A percentile compares a stretch with the other conserved stretches of the same genome.
Conservation (phyloP, 192 early-diverging fungal species). For the Podila epigama region DNA sequence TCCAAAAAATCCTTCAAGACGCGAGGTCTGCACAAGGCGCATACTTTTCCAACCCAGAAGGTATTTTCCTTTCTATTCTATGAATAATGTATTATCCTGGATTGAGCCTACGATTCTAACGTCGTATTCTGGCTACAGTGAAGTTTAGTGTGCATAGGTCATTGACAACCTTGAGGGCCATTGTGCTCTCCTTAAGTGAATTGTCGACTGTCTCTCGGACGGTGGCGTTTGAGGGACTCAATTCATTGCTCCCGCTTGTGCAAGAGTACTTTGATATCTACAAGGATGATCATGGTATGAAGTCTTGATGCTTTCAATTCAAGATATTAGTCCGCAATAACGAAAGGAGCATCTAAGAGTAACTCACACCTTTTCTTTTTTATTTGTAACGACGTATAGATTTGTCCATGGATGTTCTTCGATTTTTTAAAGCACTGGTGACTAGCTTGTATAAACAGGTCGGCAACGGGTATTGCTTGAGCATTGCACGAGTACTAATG, state of each 20-base stretch:
- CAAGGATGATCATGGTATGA: slow-evolving; percentile 39
- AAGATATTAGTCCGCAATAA: neutral
- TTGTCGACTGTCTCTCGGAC: slow-evolving; percentile 7
- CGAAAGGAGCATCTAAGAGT: too few species aligned
- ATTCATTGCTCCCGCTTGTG: slow-evolving; percentile 15
- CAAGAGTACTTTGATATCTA: slow-evolving; percentile 42
- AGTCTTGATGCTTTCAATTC: neutral
- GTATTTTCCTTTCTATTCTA: neutral
- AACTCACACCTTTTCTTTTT: neutral
- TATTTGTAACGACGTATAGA: slow-evolving; percentile 1
- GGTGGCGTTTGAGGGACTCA: slow-evolving; percentile 32
- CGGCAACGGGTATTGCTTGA: slow-evolving; percentile 18
- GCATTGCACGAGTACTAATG: slow-evolving; percentile 33
- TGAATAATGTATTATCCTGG: neutral
- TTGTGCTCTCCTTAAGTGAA: slow-evolving; percentile 23
- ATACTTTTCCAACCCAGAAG: slow-evolving; percentile 9
- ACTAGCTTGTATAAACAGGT: slow-evolving; percentile 19
- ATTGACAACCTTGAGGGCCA: slow-evolving; percentile 5
- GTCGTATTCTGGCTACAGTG: neutral
- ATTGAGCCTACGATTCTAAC: neutral
- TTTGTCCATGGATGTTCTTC: slow-evolving; percentile 25
- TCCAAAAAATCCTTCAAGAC: slow-evolving; percentile 31
- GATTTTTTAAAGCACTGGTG: slow-evolving; percentile 22
- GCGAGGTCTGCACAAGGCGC: slow-evolving; percentile 6
- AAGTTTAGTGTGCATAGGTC: slow-evolving; percentile 35